These are phyloP conservation scores for Pythium folliculosum DNA, from an alignment of 352 stramenopile genomes.

Conservation along the genomic window DNA sequence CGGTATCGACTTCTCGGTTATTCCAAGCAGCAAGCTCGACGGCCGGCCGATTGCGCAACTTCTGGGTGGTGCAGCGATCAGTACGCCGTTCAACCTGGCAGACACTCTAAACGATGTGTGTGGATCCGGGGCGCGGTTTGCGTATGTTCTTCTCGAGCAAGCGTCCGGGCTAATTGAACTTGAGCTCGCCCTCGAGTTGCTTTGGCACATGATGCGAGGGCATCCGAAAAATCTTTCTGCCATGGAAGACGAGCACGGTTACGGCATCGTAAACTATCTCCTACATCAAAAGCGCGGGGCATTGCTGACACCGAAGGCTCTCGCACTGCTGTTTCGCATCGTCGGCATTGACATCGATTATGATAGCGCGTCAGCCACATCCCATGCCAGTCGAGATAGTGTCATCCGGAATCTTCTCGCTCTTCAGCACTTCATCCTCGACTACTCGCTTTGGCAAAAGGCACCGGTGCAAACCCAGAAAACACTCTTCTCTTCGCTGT, in stretches of 20 bases:
- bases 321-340: conserved; percentile 55
- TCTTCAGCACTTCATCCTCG: conserved; percentile 71
- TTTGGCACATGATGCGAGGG: conserved; percentile 37
- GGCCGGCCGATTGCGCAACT: conserved; percentile 58
- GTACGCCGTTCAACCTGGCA: conserved; percentile 32
- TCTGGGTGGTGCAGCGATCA: conserved; percentile 44
- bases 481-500: conserved; percentile 65
- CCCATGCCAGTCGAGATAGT: conserved; percentile 30
- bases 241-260: conserved; percentile 75
- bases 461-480: conserved; percentile 39
- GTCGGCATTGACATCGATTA: conserved; percentile 49
- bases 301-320: conserved; percentile 37
- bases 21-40: conserved; percentile 54
- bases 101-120: conserved; percentile 47
- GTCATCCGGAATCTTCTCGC: conserved; percentile 63
- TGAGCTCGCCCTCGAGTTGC: conserved; percentile 46
- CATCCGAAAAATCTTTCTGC: conserved; percentile 47
- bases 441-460: conserved; percentile 72
- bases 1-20: conserved; percentile 38
- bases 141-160: conserved; percentile 54
- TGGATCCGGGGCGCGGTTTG: conserved; percentile 53
- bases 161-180: conserved; percentile 42
- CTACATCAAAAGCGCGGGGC: conserved; percentile 52
- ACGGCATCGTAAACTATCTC: conserved; percentile 69
- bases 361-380: neutral